Evolutionary conservation across 106 monocot species (phyloP).

Genomic region (Iris macrosiphon): DNA sequence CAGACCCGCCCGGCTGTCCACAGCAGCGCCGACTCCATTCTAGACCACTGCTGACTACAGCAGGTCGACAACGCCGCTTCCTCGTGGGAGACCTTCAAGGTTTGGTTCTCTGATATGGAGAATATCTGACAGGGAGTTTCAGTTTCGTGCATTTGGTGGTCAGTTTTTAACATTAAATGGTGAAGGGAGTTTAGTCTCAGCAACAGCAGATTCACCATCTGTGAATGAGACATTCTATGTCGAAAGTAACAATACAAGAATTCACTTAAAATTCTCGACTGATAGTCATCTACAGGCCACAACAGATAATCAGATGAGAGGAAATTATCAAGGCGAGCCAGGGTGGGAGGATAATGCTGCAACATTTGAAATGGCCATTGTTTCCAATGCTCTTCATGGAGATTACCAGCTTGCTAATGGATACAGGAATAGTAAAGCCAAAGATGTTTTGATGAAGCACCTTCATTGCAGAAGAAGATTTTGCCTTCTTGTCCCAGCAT

Average conservation of each 20-base stretch:
- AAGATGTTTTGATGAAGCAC: constrained; percentile 33
- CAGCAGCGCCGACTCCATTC: no score
- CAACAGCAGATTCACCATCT: constrained; percentile 37
- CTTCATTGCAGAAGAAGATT: constrained; percentile 64
- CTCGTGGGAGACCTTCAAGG: no score
- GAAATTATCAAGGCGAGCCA: constrained; percentile 44
- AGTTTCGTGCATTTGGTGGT: constrained; percentile 56
- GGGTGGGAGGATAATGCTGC: constrained; percentile 69
- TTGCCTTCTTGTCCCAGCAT: constrained; percentile 46
- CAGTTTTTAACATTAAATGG: constrained; percentile 53
- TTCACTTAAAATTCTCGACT: constrained; percentile 55
- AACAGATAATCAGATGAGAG: constrained; percentile 37
- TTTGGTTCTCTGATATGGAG: no score
- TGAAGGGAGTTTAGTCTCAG: constrained; percentile 33
- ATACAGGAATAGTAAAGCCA: constrained; percentile 49
- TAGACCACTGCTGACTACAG: no score
- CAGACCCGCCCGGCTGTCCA: no score
- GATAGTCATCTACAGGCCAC: constrained; percentile 61
- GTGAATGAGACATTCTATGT: constrained; percentile 49
- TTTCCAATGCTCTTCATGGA: constrained; percentile 66
- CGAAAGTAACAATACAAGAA: constrained; percentile 47
- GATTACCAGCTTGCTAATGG: constrained; percentile 92
- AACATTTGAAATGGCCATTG: constrained; percentile 63
- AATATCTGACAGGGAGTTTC: constrained; percentile 50
- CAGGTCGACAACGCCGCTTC: no score